Conservation (phyloP, 2,329 filamentous ascomycete species). For the Diaporthe sp. region DNA sequence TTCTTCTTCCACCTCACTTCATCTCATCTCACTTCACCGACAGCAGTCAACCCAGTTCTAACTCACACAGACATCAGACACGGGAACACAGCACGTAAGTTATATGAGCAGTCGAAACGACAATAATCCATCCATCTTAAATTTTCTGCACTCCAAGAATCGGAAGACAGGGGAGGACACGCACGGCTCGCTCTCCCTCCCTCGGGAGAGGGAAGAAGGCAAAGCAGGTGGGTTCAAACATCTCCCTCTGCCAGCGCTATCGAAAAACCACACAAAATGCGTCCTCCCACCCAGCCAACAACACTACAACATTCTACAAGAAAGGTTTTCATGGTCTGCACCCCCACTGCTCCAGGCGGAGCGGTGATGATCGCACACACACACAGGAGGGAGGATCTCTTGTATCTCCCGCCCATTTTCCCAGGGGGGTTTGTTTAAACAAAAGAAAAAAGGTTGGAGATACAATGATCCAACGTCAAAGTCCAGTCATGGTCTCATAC, state of each 20-base stretch:
- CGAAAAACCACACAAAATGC: slow-evolving; percentile 19
- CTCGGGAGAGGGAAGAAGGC: background rate
- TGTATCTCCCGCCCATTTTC: slow-evolving; percentile 26
- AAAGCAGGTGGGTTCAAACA: slow-evolving; percentile 19
- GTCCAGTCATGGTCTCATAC: slow-evolving; percentile 41
- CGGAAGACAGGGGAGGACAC: slow-evolving; percentile 31
- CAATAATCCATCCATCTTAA: slow-evolving; percentile 31
- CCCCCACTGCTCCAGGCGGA: background rate
- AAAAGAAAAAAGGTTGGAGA: slow-evolving; percentile 38
- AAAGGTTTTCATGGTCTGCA: slow-evolving; percentile 9
- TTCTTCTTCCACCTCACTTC: background rate
- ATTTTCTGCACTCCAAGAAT: slow-evolving; percentile 31
- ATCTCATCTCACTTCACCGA: background rate
- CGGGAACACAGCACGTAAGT: background rate
- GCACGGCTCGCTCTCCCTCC: slow-evolving; percentile 3
- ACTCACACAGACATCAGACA: background rate
- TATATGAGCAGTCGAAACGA: background rate
- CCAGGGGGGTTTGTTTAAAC: slow-evolving; percentile 23
- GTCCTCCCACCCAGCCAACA: background rate
- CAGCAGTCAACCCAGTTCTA: too few relatives aligned
- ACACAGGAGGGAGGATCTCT: background rate
- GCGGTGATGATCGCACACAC: background rate
- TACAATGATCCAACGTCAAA: slow-evolving; percentile 36
- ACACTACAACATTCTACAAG: slow-evolving; percentile 33
- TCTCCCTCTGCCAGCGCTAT: slow-evolving; percentile 28